A percentile compares a stretch with the other conserved stretches of the same genome.
Conservation (phyloP, 768 basidiomycete genomes). For the Trametes villosa region DNA sequence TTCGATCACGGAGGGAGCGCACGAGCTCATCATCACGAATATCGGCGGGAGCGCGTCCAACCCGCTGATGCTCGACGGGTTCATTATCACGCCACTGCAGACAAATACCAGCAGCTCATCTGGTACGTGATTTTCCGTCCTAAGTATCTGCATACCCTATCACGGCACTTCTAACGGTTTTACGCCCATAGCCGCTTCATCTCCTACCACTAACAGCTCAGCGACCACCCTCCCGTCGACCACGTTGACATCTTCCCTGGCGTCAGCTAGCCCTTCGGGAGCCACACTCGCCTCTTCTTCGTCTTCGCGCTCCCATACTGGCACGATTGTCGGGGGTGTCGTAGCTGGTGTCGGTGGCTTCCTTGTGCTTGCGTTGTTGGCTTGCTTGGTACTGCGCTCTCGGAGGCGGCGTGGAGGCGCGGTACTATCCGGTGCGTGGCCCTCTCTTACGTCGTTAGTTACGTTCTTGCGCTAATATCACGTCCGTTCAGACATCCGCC, state of each 20-base stretch:
- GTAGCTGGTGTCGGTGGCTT: background rate
- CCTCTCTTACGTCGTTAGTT: background rate
- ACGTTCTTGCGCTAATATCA: background rate
- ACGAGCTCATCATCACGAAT: constrained; percentile 17
- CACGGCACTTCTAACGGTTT: no score
- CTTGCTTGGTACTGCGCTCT: background rate
- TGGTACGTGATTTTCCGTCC: no score
- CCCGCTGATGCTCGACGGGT: constrained; percentile 3
- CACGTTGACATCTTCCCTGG: background rate
- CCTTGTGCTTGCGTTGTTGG: background rate
- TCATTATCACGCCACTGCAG: background rate
- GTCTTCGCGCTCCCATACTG: constrained; percentile 2
- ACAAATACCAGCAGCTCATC: background rate
- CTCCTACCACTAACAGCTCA: background rate
- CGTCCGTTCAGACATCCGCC: background rate
- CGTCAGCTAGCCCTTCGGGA: background rate
- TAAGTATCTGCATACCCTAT: no score
- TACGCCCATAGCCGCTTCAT: background rate
- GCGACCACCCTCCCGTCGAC: no score
- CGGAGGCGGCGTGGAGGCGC: background rate
- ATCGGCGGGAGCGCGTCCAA: background rate
- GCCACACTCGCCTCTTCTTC: no score
- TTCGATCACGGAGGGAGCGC: background rate
- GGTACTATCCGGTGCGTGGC: background rate
- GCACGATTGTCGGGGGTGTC: background rate